Evolutionary conservation across 2,329 filamentous ascomycete genomes (phyloP).

Genomic region (Septoria linicola): DNA sequence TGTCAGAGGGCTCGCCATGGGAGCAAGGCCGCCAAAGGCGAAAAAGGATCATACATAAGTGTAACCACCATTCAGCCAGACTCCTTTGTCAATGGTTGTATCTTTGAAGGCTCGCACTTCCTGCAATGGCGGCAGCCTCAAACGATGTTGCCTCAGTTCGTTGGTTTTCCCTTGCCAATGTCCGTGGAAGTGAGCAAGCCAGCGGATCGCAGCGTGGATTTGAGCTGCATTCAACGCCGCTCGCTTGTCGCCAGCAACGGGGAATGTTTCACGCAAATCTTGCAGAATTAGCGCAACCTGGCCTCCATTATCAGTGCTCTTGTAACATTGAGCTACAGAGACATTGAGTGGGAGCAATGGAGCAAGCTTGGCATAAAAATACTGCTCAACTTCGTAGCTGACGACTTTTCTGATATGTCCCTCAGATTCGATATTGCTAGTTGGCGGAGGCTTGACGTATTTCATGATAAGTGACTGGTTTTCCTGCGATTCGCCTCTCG

Average conservation of each 20-base stretch:
- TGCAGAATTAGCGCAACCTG: slow-evolving; percentile 57
- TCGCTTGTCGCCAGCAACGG: slow-evolving; percentile 57
- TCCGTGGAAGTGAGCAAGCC: slow-evolving; percentile 63
- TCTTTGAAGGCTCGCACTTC: slow-evolving; percentile 40
- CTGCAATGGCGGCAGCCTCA: slow-evolving; percentile 57
- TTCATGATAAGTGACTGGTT: slow-evolving; percentile 55
- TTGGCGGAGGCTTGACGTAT: slow-evolving; percentile 56
- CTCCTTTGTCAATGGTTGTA: slow-evolving; percentile 4
- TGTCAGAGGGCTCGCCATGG: background rate
- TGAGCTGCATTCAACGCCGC: slow-evolving; percentile 49
- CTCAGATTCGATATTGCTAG: slow-evolving; percentile 49
- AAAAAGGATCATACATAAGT: slow-evolving; percentile 39
- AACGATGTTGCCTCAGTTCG: slow-evolving; percentile 35
- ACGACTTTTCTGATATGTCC: slow-evolving; percentile 65
- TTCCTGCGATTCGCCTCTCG: slow-evolving; percentile 31
- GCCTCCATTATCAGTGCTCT: slow-evolving; percentile 26
- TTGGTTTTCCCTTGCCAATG: slow-evolving; percentile 48
- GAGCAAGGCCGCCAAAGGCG: background rate
- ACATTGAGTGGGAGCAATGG: slow-evolving; percentile 47
- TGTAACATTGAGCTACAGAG: slow-evolving; percentile 53
- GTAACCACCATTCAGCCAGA: slow-evolving; percentile 67
- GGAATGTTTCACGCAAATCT: slow-evolving; percentile 56
- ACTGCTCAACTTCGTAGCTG: slow-evolving; percentile 66
- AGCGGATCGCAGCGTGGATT: slow-evolving; percentile 57
- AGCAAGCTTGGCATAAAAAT: slow-evolving; percentile 61